Conservation (phyloP, 2,329 filamentous ascomycete species). For the Epichloe scottii region DNA sequence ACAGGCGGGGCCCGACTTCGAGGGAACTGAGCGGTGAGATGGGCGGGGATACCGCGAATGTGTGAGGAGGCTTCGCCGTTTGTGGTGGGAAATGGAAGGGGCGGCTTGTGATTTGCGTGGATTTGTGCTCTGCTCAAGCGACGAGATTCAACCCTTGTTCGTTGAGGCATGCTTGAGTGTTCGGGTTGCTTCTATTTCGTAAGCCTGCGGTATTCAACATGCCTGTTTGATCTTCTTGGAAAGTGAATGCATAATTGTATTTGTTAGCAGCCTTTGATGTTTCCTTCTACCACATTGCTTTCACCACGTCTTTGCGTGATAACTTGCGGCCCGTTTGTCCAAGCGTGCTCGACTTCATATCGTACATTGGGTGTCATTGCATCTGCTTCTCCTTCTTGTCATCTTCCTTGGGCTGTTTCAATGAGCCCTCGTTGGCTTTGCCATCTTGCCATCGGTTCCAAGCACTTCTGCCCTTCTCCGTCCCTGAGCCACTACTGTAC, state of each 20-base stretch:
- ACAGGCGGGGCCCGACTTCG: slow-evolving; percentile 35
- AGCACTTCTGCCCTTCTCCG: slow-evolving; percentile 28
- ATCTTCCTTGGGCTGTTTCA: neutral
- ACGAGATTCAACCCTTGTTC: neutral
- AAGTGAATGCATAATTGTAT: no score
- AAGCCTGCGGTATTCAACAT: neutral
- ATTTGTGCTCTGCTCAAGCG: neutral
- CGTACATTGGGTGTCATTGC: no score
- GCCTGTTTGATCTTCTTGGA: neutral
- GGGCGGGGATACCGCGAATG: slow-evolving; percentile 41
- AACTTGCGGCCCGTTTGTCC: no score
- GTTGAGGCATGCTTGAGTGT: neutral
- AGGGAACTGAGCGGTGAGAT: slow-evolving; percentile 48
- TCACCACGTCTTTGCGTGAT: no score
- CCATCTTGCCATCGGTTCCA: slow-evolving; percentile 26
- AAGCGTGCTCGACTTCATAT: no score
- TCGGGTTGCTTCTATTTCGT: neutral
- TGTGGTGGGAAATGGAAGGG: neutral
- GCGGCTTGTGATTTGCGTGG: no score
- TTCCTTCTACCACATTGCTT: no score
- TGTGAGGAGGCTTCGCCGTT: neutral
- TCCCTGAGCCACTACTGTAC: slow-evolving; percentile 50
- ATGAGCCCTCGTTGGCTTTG: slow-evolving; percentile 3
- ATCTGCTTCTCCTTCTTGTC: neutral
- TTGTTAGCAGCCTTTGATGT: no score